These are phyloP conservation scores for Phanerochaete sordida DNA, from an alignment of 768 basidiomycete genomes.

Conservation along the genomic window DNA sequence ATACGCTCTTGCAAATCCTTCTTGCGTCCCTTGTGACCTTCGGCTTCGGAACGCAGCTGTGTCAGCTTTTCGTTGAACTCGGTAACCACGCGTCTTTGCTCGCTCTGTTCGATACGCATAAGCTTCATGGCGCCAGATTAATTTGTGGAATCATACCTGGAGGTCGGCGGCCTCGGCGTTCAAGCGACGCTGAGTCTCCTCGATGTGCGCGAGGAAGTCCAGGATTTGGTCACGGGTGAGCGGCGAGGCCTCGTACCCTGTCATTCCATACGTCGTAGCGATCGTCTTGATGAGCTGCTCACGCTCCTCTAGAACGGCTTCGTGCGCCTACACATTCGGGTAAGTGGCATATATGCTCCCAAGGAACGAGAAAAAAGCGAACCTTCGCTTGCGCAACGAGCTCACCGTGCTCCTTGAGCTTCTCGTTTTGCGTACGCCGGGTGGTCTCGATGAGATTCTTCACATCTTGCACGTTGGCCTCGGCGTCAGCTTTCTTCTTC, in stretches of 20 bases:
- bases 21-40: constrained; percentile 51
- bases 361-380: constrained; percentile 2
- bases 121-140: not conserved
- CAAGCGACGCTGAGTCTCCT: constrained; percentile 59
- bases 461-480: constrained; percentile 53
- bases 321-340: constrained; percentile 55
- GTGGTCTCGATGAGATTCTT: constrained; percentile 54
- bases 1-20: constrained; percentile 52
- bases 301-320: constrained; percentile 62
- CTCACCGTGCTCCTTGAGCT: constrained; percentile 61
- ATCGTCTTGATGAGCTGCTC: constrained; percentile 73
- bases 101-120: constrained; percentile 35
- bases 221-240: constrained; percentile 68
- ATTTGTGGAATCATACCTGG: constrained; percentile 43
- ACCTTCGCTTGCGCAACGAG: constrained; percentile 76
- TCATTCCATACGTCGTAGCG: constrained; percentile 63
- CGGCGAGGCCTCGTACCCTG: constrained; percentile 68
- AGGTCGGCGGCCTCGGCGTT: constrained; percentile 62
- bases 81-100: constrained; percentile 53
- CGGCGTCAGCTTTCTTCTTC: constrained; percentile 43
- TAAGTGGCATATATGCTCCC: not conserved
- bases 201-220: constrained; percentile 68
- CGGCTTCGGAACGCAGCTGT: constrained; percentile 52
- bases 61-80: constrained; percentile 61
- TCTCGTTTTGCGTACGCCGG: constrained; percentile 50